Evolutionary conservation across 1,139 yeast genomes (phyloP).

Genomic region (Entelexis paramagnoliae): DNA sequence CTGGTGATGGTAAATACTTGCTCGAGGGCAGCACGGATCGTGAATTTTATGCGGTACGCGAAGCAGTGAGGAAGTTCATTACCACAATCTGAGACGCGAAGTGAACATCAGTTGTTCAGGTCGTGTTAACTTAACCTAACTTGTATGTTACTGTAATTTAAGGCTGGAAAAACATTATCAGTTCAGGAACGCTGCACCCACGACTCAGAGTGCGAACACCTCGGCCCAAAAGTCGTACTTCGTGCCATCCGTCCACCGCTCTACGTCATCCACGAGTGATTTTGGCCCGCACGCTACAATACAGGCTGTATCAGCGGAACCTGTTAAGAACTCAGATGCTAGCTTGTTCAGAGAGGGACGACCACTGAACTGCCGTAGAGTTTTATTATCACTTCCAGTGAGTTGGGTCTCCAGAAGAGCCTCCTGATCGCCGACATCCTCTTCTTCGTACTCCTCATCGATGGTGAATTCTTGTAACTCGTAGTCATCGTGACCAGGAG

Average conservation of each 20-base stretch:
- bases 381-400: slow-evolving; percentile 3
- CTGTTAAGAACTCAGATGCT: slow-evolving; percentile 20
- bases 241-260: slow-evolving; percentile 35
- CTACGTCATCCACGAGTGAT: slow-evolving; percentile 41
- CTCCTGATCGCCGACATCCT: slow-evolving; percentile 6
- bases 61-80: slow-evolving; percentile 63
- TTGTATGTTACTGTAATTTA: too few relatives aligned
- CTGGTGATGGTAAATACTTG: slow-evolving; percentile 68
- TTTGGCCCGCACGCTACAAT: slow-evolving; percentile 66
- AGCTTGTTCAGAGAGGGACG: slow-evolving; percentile 27
- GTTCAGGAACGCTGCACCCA: background rate
- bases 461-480: slow-evolving; percentile 26
- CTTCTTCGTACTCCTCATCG: slow-evolving; percentile 23
- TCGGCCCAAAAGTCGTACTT: slow-evolving; percentile 22
- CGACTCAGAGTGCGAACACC: slow-evolving; percentile 14
- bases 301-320: slow-evolving; percentile 34
- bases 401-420: background rate
- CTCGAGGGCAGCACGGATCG: slow-evolving; percentile 75
- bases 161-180: too few relatives aligned
- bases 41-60: slow-evolving; percentile 70
- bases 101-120: too few relatives aligned
- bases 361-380: slow-evolving; percentile 26
- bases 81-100: too few relatives aligned
- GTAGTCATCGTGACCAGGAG: slow-evolving; percentile 26
- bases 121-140: too few relatives aligned